phyloP scores from a whole-genome alignment of 1,284 basidiomycete genomes.

The Puccinia polysora region DNA sequence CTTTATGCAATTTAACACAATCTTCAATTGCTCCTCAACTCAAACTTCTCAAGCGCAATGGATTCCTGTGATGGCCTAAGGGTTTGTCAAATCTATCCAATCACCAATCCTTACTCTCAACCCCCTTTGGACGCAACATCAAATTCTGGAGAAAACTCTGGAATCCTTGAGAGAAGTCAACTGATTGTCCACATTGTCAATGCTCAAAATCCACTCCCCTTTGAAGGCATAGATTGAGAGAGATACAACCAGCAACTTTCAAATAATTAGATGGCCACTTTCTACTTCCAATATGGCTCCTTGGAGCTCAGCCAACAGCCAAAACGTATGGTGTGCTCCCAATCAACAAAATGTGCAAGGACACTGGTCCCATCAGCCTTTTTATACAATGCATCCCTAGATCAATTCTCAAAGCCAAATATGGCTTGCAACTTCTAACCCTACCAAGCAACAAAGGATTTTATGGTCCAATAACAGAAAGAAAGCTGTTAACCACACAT shows the following conservation, averaged over 20 bases:
- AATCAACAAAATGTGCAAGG: conserved; percentile 95
- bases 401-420: conserved; percentile 79
- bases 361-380: conserved; percentile 78
- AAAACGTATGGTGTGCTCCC: conserved; percentile 75
- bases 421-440: conserved; percentile 75
- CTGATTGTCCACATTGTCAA: conserved; percentile 93
- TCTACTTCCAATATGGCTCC: background rate
- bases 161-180: conserved; percentile 89
- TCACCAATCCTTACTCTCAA: conserved; percentile 69
- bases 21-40: conserved; percentile 69
- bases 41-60: conserved; percentile 78
- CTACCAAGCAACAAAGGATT: conserved; percentile 75
- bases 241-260: conserved; percentile 64
- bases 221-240: conserved; percentile 88
- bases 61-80: conserved; percentile 85
- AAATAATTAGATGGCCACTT: conserved; percentile 33
- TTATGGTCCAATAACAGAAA: conserved; percentile 68
- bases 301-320: conserved; percentile 54
- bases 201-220: conserved; percentile 82
- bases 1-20: conserved; percentile 76
- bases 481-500: conserved; percentile 80
- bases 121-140: conserved; percentile 90
- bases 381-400: conserved; percentile 76
- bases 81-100: conserved; percentile 80
- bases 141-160: conserved; percentile 96